These are phyloP conservation scores for Fusarium coicis DNA, from an alignment of 2,329 filamentous ascomycete genomes.

Conservation along the genomic window DNA sequence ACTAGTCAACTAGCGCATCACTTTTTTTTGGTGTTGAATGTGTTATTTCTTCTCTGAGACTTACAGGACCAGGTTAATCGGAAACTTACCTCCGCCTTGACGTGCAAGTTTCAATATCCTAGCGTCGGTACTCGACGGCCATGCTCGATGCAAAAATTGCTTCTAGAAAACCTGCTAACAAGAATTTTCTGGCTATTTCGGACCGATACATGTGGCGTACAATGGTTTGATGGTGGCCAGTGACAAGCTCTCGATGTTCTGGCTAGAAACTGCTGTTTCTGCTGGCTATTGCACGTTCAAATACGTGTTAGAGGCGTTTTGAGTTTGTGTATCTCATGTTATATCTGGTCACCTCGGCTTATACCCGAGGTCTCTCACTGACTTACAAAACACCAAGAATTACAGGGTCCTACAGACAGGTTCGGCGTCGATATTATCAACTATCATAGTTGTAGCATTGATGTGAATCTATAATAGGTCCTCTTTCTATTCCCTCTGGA, in stretches of 20 bases:
- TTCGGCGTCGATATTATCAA: too few species aligned
- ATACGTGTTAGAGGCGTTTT: neutral
- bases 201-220: slow-evolving; percentile 5
- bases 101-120: neutral
- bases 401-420: too few species aligned
- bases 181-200: slow-evolving; percentile 18
- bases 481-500: neutral
- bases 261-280: neutral
- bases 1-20: slow-evolving; percentile 12
- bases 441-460: neutral
- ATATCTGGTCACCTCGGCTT: neutral
- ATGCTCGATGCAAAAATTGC: neutral
- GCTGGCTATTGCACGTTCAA: neutral
- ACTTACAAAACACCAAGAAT: neutral
- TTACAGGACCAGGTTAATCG: neutral
- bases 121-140: slow-evolving; percentile 7
- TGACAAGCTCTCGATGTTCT: neutral
- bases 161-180: slow-evolving; percentile 8
- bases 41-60: neutral
- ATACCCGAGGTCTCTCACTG: neutral
- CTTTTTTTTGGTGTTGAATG: slow-evolving; percentile 1
- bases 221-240: neutral
- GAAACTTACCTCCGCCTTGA: slow-evolving; percentile 17
- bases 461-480: too few species aligned
- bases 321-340: neutral